Base-by-base conservation (phyloP, 2,329 filamentous ascomycete species). In the Orbilia ellipsospora region DNA sequence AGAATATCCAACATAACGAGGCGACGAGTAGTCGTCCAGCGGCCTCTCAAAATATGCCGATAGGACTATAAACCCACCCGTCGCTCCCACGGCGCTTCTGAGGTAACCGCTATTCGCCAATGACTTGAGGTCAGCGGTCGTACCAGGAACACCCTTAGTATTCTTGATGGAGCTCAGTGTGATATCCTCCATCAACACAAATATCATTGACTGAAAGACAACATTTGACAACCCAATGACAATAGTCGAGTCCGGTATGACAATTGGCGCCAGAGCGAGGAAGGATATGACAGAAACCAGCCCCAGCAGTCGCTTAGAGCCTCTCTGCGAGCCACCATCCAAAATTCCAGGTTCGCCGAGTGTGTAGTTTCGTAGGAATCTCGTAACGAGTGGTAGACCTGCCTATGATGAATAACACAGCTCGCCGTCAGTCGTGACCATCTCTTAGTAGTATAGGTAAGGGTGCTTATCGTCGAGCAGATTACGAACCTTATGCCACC, bases 401-500 rank as follows among this genome's bases (percentile, higher is more conserved):
- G 73, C 67, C 73, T 70, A 67, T 44, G 70, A 18, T n/a, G 16
- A 28, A 55, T 2, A 52, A 20, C 10, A 12, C 52, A 55, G 7
- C 1, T 48, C 6, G 13, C 2, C 18, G 23, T 36, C 31, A 48
- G 54, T n/a, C n/a, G 10, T 26, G 31, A 12, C 13, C 54, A 8
- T 52, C 31, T 52, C 31, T 36, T 6, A 36, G 5, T 6, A 10
- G 3, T 36, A 7, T 6, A 10, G 31, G 5, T 36, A 10, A 10
- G 31, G 3, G 1, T 36, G 10, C 5, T 36, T 10, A 6, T 36
- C 31, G 26, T 12, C 16, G 12, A 52, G 36, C 1, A 40, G 26
- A 48, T 16, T 36, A 66, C 73, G 52, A 54, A 77, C 73, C 73
- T 77, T 77, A 66, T 70, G 57, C 73, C 73, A 77, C 73, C 73